phyloP scores from a whole-genome alignment of 805 yeast genomes.

The Kuraishia cidri region DNA sequence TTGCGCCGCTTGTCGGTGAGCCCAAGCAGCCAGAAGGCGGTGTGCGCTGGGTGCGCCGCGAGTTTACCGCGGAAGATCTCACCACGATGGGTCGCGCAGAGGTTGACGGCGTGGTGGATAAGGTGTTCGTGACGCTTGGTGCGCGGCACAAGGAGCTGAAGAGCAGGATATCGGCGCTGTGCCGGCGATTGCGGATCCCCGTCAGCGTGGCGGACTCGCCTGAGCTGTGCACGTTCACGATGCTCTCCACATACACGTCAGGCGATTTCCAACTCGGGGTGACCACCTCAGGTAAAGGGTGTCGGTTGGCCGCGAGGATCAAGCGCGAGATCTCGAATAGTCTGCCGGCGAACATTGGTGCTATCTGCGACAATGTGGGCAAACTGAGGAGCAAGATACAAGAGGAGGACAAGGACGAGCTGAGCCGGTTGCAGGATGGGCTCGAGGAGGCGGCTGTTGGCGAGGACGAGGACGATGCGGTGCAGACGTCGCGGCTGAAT shows the following conservation, averaged over 20 bases:
- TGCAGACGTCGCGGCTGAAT: slow-evolving; percentile 52
- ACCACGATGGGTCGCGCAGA: slow-evolving; percentile 49
- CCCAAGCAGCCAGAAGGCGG: no score
- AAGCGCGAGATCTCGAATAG: slow-evolving; percentile 60
- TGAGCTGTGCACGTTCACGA: slow-evolving; percentile 63
- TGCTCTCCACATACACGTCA: slow-evolving; percentile 60
- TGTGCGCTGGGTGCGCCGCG: slow-evolving; percentile 19
- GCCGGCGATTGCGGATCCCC: slow-evolving; percentile 66
- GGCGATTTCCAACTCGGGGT: slow-evolving; percentile 79
- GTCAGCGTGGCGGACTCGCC: slow-evolving; percentile 72
- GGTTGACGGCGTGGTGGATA: slow-evolving; percentile 61
- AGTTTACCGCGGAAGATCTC: slow-evolving; percentile 34
- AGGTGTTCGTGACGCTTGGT: slow-evolving; percentile 54
- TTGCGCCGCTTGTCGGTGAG: slow-evolving; percentile 16
- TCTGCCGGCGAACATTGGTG: slow-evolving; percentile 64
- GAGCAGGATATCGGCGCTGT: slow-evolving; percentile 33
- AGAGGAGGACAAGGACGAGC: slow-evolving; percentile 30
- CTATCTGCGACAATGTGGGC: slow-evolving; percentile 64
- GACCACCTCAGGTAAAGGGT: slow-evolving; percentile 84
- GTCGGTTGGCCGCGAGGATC: slow-evolving; percentile 74
- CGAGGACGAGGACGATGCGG: slow-evolving; percentile 61
- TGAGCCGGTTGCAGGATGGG: slow-evolving; percentile 13
- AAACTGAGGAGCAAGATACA: slow-evolving; percentile 44
- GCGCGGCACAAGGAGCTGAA: slow-evolving; percentile 18
- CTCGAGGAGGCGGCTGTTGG: slow-evolving; percentile 36